phyloP scores from a whole-genome alignment of 805 yeast genomes.

The Saturnispora serradocipensis region DNA sequence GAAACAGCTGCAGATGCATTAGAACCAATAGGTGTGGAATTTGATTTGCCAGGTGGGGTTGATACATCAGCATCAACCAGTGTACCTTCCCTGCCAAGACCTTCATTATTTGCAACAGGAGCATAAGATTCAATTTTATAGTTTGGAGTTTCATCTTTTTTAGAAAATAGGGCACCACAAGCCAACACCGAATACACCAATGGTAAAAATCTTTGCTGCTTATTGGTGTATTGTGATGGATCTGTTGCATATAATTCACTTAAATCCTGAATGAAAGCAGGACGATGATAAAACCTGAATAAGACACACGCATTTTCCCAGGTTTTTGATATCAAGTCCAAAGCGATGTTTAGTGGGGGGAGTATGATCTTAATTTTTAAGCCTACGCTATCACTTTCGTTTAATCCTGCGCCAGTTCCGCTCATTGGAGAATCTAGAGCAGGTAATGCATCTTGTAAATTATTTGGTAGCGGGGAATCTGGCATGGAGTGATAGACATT shows the following conservation, averaged over 20 bases:
- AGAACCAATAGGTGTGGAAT: constrained; percentile 18
- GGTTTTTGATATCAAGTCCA: constrained; percentile 60
- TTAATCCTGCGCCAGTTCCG: background rate
- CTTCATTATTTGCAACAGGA: background rate
- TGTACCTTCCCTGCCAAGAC: constrained; percentile 9
- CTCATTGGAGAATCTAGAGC: constrained; percentile 13
- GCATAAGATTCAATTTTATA: constrained; percentile 1
- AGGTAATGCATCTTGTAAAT: constrained; percentile 14
- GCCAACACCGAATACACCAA: constrained; percentile 82
- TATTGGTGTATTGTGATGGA: constrained; percentile 60
- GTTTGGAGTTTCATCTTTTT: constrained; percentile 34
- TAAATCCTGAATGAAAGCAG: constrained; percentile 64
- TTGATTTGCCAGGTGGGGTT: constrained; percentile 8
- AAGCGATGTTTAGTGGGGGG: constrained; percentile 68
- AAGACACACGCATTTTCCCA: constrained; percentile 84
- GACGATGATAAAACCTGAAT: constrained; percentile 79
- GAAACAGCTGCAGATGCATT: constrained; percentile 6
- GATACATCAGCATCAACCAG: constrained; percentile 5
- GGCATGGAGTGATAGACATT: constrained; percentile 23
- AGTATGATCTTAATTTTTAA: constrained; percentile 45
- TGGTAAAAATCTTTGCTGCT: constrained; percentile 69
- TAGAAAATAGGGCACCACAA: constrained; percentile 71
- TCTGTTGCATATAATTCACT: constrained; percentile 70
- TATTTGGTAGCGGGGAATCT: constrained; percentile 25
- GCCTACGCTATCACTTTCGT: constrained; percentile 17